These are phyloP conservation scores for Colletotrichum musicola DNA, from an alignment of 2,329 filamentous ascomycete species.

Conservation along the genomic window DNA sequence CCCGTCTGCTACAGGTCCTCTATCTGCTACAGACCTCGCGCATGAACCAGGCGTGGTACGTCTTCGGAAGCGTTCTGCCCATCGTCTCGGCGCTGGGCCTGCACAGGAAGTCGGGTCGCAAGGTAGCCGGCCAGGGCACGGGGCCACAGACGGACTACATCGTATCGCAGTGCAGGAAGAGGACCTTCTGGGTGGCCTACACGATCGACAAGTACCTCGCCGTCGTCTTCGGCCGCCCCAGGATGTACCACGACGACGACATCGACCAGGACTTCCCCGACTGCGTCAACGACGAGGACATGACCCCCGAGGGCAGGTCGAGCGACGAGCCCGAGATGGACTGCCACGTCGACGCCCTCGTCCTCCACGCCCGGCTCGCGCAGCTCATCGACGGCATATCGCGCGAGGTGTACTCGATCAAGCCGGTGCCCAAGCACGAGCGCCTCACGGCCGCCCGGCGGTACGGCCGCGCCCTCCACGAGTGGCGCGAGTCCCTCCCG, in stretches of 20 bases:
- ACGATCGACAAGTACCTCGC: slow-evolving; percentile 73
- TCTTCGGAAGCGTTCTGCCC: slow-evolving; percentile 69
- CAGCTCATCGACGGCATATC: slow-evolving; percentile 56
- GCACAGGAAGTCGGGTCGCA: slow-evolving; percentile 34
- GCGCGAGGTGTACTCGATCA: slow-evolving; percentile 54
- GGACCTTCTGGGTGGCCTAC: slow-evolving; percentile 73
- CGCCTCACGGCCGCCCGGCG: slow-evolving; percentile 53
- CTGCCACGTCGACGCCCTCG: slow-evolving; percentile 62
- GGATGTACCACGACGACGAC: slow-evolving; percentile 72
- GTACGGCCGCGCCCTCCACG: slow-evolving; percentile 52
- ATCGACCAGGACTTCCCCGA: slow-evolving; percentile 72
- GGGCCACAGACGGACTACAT: slow-evolving; percentile 53
- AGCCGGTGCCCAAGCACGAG: slow-evolving; percentile 48
- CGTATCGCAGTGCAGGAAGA: slow-evolving; percentile 64
- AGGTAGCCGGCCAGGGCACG: slow-evolving; percentile 7
- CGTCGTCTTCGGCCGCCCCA: slow-evolving; percentile 72
- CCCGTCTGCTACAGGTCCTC: slow-evolving; percentile 67
- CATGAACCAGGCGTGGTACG: slow-evolving; percentile 73
- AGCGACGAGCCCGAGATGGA: slow-evolving; percentile 51
- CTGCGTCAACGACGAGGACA: slow-evolving; percentile 67
- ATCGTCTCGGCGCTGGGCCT: slow-evolving; percentile 60
- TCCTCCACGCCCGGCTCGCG: slow-evolving; percentile 59
- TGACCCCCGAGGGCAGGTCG: slow-evolving; percentile 54
- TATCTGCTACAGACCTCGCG: slow-evolving; percentile 70
- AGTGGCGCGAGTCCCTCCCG: slow-evolving; percentile 56